Base-by-base conservation (phyloP, 768 basidiomycete species). In the Tephrocybe sp. region DNA sequence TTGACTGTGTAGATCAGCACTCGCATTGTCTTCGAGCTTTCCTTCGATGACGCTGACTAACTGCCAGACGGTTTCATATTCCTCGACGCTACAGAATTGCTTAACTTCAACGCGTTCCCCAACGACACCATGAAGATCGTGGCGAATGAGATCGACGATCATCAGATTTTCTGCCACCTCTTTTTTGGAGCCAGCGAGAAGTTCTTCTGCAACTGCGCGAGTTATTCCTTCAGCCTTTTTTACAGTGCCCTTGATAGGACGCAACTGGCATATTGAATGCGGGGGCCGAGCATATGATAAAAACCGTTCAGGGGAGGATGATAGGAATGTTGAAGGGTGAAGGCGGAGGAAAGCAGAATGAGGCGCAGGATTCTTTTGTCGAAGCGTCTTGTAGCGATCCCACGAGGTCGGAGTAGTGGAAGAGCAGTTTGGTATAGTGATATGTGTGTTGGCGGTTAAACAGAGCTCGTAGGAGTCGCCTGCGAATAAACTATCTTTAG, bases 141-240 rank as follows among this genome's bases (percentile, higher is more conserved):
- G 90, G 31, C 93, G 83, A 60, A 96, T 96, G 42, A 98, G 81
- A 65, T 98, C 95, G 20, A 97, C 95, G 55, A 98, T 97, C 95
- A 98, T 98, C 50, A 98, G 69, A 64, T 98, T 98, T 72, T 98
- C 95, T 0, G 94, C 95, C 1, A 95, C 83, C 67, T 98, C 95
- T 65, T 98, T 98, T 38, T 71, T 73, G 65, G 79, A 87, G 5
- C 85, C 84, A 12, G 72, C 73, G 50, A 88, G 68, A 12, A 77
- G 65, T 66, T 83, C 59, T 59, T 87, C 83, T n/a, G 85, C 85
- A 42, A 82, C 77, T 48, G 76, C 80, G 22, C 81, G 81, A 14
- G 78, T 85, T 51, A 85, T 74, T 7, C 73, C 74, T 6, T 84
- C 82, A 3, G 72, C 80, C 66, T 89, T 91, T 39, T 83, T 82